Percentiles rank a stretch among this genome's conserved stretches.
phyloP scores from a whole-genome alignment of 495 filamentous ascomycete genomes.

The Friedmanniomyces simplex region DNA sequence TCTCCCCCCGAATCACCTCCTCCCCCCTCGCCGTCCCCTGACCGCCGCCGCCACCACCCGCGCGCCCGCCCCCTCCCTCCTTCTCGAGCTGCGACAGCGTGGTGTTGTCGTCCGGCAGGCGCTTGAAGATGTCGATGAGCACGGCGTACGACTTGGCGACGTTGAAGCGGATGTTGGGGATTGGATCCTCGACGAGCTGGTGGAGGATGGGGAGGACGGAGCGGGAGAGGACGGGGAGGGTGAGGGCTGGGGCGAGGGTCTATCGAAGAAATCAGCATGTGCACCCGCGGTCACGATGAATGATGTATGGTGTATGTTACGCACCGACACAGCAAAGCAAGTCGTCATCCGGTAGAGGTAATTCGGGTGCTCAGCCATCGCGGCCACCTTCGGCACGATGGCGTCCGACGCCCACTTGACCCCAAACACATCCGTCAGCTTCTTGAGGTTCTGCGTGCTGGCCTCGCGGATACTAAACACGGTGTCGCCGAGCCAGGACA shows the following conservation, averaged over 20 bases:
- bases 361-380: conserved; percentile 94
- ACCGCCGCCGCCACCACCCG: too few relatives aligned
- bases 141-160: conserved; percentile 94
- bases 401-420: conserved; percentile 96
- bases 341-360: conserved; percentile 99
- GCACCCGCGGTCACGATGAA: neutral
- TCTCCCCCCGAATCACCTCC: conserved; percentile 74
- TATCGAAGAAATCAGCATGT: conserved; percentile 26
- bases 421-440: conserved; percentile 95
- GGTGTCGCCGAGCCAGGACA: conserved; percentile 98
- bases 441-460: conserved; percentile 92
- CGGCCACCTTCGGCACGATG: conserved; percentile 97
- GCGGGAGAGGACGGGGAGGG: conserved; percentile 78
- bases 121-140: conserved; percentile 77
- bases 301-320: conserved; percentile 29
- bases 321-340: conserved; percentile 93
- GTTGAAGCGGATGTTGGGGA: conserved; percentile 98
- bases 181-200: conserved; percentile 81
- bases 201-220: conserved; percentile 94
- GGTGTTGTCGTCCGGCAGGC: conserved; percentile 62
- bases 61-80: conserved; percentile 41
- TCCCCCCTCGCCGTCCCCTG: conserved; percentile 65
- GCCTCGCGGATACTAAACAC: conserved; percentile 98
- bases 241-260: conserved; percentile 90
- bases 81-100: conserved; percentile 80